Evolutionary conservation across 179 eudicot genomes (phyloP).

Genomic region (Spinacia oleracea): DNA sequence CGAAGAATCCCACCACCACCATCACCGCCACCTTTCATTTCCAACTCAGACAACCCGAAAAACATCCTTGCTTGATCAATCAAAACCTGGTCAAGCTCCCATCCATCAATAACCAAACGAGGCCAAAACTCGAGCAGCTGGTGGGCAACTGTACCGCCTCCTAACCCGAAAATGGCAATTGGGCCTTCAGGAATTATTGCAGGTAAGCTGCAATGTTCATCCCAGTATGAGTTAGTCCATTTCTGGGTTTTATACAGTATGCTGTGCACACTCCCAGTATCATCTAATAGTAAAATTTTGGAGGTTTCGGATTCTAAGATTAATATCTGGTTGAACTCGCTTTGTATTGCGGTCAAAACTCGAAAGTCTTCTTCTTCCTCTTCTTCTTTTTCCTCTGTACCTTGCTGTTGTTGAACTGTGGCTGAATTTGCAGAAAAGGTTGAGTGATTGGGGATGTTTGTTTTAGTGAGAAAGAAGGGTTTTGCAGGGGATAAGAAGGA

Average conservation of each 20-base stretch:
- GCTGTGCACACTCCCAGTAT: conserved; percentile 78
- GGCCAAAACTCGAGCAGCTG: conserved; percentile 78
- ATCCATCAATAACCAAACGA: conserved; percentile 62
- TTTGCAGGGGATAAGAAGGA: conserved; percentile 5
- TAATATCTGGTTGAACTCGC: conserved; percentile 54
- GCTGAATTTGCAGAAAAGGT: conserved; percentile 9
- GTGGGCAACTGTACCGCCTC: conserved; percentile 81
- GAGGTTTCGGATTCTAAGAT: conserved; percentile 56
- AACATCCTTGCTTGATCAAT: conserved; percentile 64
- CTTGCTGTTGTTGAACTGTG: neutral
- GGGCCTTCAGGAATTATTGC: conserved; percentile 75
- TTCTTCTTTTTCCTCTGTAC: neutral
- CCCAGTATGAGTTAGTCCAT: conserved; percentile 94
- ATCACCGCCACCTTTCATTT: conserved; percentile 38
- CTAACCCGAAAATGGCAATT: conserved; percentile 80
- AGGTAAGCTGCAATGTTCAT: conserved; percentile 74
- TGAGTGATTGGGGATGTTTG: conserved; percentile 1
- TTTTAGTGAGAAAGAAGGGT: neutral
- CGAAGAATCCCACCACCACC: conserved; percentile 58
- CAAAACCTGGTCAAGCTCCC: conserved; percentile 79
- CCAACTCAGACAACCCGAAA: conserved; percentile 68
- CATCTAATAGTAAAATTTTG: conserved; percentile 69
- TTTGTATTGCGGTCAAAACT: conserved; percentile 50
- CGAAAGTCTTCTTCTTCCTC: conserved; percentile 41
- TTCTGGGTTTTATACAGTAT: conserved; percentile 44